These are phyloP conservation scores for Candida qinlingensis DNA, from an alignment of 805 yeast species.

Conservation along the genomic window DNA sequence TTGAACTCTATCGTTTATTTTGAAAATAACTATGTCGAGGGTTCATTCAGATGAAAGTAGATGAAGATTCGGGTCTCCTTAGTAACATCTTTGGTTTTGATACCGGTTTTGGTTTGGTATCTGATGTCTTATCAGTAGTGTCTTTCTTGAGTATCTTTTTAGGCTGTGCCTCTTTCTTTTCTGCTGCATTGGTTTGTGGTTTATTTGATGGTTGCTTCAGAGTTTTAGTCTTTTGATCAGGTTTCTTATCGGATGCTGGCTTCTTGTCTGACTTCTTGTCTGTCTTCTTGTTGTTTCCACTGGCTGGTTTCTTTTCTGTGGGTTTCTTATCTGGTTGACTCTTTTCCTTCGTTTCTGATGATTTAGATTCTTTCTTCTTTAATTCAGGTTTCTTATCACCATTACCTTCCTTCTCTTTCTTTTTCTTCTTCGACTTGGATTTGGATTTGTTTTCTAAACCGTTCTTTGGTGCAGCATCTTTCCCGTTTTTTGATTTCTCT, in stretches of 20 bases:
- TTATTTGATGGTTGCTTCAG: not conserved
- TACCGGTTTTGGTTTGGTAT: not conserved
- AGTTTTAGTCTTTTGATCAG: not conserved
- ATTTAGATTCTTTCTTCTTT: not conserved
- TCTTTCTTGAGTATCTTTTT: slow-evolving; percentile 1
- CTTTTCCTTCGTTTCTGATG: not conserved
- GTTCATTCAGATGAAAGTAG: not conserved
- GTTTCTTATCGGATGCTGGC: not conserved
- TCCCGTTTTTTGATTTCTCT: not conserved
- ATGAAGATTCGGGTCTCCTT: not conserved
- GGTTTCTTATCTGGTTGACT: not conserved
- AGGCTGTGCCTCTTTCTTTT: not conserved
- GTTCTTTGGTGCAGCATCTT: not conserved
- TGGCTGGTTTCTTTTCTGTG: not conserved
- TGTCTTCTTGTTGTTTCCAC: not conserved
- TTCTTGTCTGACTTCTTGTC: not conserved
- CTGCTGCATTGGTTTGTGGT: not conserved
- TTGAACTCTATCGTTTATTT: too few relatives aligned
- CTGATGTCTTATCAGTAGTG: not conserved
- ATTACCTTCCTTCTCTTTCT: not conserved
- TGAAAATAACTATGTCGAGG: not conserved
- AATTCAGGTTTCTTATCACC: not conserved
- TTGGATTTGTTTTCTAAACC: not conserved
- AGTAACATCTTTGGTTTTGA: slow-evolving; percentile 6
- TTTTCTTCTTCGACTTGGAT: not conserved